phyloP scores from a whole-genome alignment of 2,329 filamentous ascomycete species.

The Xylariaceae sp. region DNA sequence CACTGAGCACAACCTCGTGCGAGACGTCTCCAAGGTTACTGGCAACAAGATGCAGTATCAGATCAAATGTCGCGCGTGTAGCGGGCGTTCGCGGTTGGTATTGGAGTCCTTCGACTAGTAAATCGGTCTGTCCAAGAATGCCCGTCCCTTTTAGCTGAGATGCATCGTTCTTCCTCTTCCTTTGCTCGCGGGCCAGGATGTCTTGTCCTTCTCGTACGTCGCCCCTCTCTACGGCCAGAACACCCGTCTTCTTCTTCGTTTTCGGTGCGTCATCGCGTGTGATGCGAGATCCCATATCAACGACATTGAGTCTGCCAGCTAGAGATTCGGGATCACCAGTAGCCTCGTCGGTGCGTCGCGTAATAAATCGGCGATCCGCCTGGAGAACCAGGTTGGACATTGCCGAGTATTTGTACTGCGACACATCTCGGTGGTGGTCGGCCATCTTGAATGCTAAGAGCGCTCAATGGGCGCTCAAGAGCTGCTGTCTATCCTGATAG shows the following conservation, averaged over 20 bases:
- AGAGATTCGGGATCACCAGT: slow-evolving; percentile 98
- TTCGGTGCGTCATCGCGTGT: slow-evolving; percentile 81
- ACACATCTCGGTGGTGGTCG: slow-evolving; percentile 80
- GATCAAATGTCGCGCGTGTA: slow-evolving; percentile 90
- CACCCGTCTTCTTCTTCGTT: slow-evolving; percentile 74
- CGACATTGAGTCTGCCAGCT: slow-evolving; percentile 89
- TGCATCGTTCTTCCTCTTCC: slow-evolving; percentile 82
- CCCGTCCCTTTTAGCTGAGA: slow-evolving; percentile 74
- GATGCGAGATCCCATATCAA: slow-evolving; percentile 90
- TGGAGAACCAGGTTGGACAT: slow-evolving; percentile 99
- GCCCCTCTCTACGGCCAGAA: slow-evolving; percentile 76
- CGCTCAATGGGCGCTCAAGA: slow-evolving; percentile 21
- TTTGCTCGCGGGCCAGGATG: slow-evolving; percentile 82
- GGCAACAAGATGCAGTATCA: slow-evolving; percentile 91
- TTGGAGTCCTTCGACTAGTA: slow-evolving; percentile 86
- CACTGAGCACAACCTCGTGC: slow-evolving; percentile 89
- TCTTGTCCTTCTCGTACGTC: slow-evolving; percentile 81
- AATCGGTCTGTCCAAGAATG: slow-evolving; percentile 82
- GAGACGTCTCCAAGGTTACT: slow-evolving; percentile 90
- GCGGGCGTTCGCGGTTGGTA: slow-evolving; percentile 92
- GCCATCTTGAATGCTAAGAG: slow-evolving; percentile 63
- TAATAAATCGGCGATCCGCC: slow-evolving; percentile 95
- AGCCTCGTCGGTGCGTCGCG: slow-evolving; percentile 89
- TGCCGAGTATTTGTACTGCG: slow-evolving; percentile 98
- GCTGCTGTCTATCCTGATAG: neutral